phyloP scores from a whole-genome alignment of 2,329 filamentous ascomycete species.

The Diaporthe sp. region DNA sequence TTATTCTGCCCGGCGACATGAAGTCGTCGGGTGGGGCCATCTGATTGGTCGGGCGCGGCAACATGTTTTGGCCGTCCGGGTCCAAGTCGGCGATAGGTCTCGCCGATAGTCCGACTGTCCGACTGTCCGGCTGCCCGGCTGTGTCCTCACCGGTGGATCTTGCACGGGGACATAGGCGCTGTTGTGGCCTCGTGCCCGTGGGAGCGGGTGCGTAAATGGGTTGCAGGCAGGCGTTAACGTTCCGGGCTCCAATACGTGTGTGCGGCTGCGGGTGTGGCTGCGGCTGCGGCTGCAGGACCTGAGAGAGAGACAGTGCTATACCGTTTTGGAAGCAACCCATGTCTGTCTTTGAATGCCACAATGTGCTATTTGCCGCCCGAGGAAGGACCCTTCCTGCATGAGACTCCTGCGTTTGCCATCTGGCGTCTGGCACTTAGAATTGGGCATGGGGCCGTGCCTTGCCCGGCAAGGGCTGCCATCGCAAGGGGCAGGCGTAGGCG shows the following conservation, averaged over 20 bases:
- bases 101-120: constrained; percentile 11
- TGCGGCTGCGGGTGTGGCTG: constrained; percentile 1
- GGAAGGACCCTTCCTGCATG: constrained; percentile 24
- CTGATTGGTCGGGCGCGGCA: constrained; percentile 8
- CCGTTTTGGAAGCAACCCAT: constrained; percentile 11
- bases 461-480: neutral
- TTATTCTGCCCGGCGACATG: constrained; percentile 13
- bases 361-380: constrained; percentile 12
- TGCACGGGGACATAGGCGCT: neutral
- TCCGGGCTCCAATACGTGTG: neutral
- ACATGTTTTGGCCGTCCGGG: constrained; percentile 19
- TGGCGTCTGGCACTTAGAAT: constrained; percentile 13
- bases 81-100: constrained; percentile 18
- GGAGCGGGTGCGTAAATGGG: neutral
- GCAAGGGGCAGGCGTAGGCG: constrained; percentile 1
- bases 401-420: constrained; percentile 19
- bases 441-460: constrained; percentile 10
- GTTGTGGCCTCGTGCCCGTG: neutral
- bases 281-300: constrained; percentile 1
- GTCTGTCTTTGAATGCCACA: constrained; percentile 8
- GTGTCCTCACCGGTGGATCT: neutral
- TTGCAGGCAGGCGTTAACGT: neutral
- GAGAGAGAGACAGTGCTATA: neutral
- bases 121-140: neutral
- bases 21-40: constrained; percentile 10